Evolutionary conservation across 441 rosid genomes (phyloP).

Genomic region (Gossypium gossypioides): DNA sequence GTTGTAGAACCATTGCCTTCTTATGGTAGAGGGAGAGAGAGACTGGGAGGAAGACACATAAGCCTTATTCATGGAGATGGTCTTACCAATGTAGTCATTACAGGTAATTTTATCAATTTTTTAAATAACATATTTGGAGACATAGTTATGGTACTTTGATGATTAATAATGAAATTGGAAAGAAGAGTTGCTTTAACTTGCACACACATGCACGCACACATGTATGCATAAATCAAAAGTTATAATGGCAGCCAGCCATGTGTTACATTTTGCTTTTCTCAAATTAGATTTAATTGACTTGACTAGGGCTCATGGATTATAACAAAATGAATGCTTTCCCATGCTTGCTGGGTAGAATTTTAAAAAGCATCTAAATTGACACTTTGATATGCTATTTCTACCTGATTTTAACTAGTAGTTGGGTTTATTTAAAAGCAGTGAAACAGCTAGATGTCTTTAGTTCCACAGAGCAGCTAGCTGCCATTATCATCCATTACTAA

Average conservation of each 20-base stretch:
- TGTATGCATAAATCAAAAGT: not conserved
- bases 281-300: not conserved
- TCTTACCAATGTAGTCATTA: slow-evolving; percentile 60
- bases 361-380: not conserved
- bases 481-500: not conserved
- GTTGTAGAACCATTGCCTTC: slow-evolving; percentile 79
- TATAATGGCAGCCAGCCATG: not conserved
- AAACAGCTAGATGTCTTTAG: not conserved
- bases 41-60: slow-evolving; percentile 80
- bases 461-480: not conserved
- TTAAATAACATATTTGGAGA: not conserved
- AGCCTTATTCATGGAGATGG: slow-evolving; percentile 92
- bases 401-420: not conserved
- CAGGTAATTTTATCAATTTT: slow-evolving; percentile 31
- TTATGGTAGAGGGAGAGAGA: slow-evolving; percentile 96
- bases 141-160: not conserved
- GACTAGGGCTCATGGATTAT: not conserved
- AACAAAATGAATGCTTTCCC: not conserved
- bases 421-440: slow-evolving; percentile 4
- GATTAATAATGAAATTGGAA: not conserved
- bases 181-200: not conserved
- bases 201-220: too few relatives aligned
- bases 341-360: not conserved
- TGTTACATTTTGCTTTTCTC: not conserved
- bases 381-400: not conserved